A percentile compares a stretch with the other conserved stretches of the same genome.
These are phyloP conservation scores for Calocybe indica DNA, from an alignment of 768 basidiomycete genomes.

Conservation along the genomic window DNA sequence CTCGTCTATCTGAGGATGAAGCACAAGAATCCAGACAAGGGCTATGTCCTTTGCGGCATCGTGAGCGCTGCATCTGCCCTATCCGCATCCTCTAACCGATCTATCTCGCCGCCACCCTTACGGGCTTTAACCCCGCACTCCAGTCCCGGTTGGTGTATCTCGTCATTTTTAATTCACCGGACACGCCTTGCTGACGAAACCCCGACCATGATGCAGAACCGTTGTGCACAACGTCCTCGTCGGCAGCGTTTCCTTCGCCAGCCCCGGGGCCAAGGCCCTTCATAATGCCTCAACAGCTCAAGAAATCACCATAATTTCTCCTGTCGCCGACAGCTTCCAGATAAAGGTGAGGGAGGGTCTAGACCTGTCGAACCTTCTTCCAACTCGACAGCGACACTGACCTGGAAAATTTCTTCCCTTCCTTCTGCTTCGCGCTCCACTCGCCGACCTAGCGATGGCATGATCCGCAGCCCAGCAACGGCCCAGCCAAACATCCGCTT, in stretches of 20 bases:
- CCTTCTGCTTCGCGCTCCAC: conserved; percentile 1
- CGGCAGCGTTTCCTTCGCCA: conserved; percentile 75
- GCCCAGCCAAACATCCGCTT: conserved; percentile 30
- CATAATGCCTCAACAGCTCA: conserved; percentile 81
- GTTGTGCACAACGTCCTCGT: conserved; percentile 71
- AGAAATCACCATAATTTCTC: conserved; percentile 71
- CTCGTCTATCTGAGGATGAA: conserved; percentile 73
- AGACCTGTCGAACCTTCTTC: too few relatives aligned
- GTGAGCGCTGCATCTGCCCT: conserved; percentile 36
- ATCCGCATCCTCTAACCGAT: background rate
- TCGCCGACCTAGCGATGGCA: conserved; percentile 50
- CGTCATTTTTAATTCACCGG: conserved; percentile 1
- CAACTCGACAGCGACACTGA: too few relatives aligned
- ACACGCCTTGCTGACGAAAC: background rate
- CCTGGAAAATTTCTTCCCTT: background rate
- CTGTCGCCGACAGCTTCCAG: conserved; percentile 46
- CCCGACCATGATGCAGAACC: conserved; percentile 33
- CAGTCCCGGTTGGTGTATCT: conserved; percentile 21
- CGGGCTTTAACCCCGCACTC: background rate
- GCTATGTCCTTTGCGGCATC: conserved; percentile 69
- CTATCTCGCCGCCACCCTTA: background rate
- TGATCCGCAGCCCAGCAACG: conserved; percentile 60
- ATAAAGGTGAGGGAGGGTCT: conserved; percentile 34
- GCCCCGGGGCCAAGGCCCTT: conserved; percentile 67
- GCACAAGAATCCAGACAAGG: conserved; percentile 75